A percentile compares a stretch with the other conserved stretches of the same genome.
These are phyloP conservation scores for Cucurbita ficifolia DNA, from an alignment of 306 rosid genomes.

Conservation along the genomic window DNA sequence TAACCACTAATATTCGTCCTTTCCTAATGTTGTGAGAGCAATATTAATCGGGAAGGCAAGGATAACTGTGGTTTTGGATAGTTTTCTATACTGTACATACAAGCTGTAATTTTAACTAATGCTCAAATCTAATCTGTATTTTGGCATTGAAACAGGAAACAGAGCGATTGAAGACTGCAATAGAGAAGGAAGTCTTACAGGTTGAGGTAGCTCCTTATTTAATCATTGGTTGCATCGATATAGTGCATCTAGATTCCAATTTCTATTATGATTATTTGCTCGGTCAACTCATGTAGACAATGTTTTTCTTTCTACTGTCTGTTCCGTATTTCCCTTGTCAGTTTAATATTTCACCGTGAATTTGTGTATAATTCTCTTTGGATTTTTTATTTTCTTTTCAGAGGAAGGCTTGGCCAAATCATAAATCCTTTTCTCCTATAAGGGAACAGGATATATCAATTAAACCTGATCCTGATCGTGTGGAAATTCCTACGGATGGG, in stretches of 20 bases:
- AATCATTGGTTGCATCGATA: neutral
- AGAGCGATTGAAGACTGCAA: conserved; percentile 46
- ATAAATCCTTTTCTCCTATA: conserved; percentile 32
- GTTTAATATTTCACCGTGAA: neutral
- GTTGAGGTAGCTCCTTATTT: conserved; percentile 46
- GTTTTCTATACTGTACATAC: neutral
- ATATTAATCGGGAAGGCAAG: neutral
- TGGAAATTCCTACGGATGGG: conserved; percentile 78
- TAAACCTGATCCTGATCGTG: conserved; percentile 44
- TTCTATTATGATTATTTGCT: neutral
- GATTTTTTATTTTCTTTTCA: conserved; percentile 21
- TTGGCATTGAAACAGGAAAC: conserved; percentile 59
- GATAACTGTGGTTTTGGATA: neutral
- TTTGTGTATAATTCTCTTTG: conserved; percentile 12
- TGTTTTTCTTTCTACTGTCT: neutral
- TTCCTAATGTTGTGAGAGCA: neutral
- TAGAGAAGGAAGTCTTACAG: conserved; percentile 51
- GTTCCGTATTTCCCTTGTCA: neutral
- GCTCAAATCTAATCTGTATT: neutral
- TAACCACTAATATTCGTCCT: neutral
- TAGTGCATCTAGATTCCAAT: neutral
- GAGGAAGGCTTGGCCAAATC: conserved; percentile 43
- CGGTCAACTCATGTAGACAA: neutral
- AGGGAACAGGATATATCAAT: conserved; percentile 27
- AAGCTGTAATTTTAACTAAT: neutral